Percentiles rank a stretch among this genome's conserved stretches.
Evolutionary conservation across 768 basidiomycete genomes (phyloP).

Genomic region (Asterophora lycoperdoides): DNA sequence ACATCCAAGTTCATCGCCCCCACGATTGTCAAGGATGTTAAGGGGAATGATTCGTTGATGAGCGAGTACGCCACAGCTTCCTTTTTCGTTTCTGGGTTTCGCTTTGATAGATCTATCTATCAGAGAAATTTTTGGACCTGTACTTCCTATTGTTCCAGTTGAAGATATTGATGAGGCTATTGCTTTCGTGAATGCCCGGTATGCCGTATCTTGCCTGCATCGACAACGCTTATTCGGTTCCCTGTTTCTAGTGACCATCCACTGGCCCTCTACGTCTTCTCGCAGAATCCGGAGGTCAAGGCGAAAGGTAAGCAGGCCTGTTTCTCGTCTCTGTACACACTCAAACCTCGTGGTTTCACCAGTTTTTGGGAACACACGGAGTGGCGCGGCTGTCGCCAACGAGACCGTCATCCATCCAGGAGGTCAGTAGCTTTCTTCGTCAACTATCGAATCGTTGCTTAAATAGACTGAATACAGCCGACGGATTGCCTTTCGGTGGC

Average conservation of each 20-base stretch:
- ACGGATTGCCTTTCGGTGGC: conserved; percentile 26
- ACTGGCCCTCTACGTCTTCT: conserved; percentile 75
- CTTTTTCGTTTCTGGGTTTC: not conserved
- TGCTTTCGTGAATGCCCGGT: conserved; percentile 60
- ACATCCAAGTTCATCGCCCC: conserved; percentile 63
- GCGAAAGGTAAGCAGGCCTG: conserved; percentile 44
- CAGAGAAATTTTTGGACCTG: conserved; percentile 83
- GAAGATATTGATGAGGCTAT: conserved; percentile 70
- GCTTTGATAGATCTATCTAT: not conserved
- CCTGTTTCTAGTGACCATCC: conserved; percentile 55
- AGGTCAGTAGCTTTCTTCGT: conserved; percentile 33
- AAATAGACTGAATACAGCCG: conserved; percentile 10
- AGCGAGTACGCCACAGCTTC: conserved; percentile 47
- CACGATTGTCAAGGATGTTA: conserved; percentile 64
- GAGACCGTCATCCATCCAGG: conserved; percentile 61
- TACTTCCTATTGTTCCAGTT: conserved; percentile 72
- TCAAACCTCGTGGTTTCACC: not conserved
- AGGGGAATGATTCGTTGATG: conserved; percentile 67
- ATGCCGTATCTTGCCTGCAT: conserved; percentile 11
- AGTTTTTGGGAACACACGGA: conserved; percentile 70
- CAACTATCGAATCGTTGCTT: not conserved
- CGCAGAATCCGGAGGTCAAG: conserved; percentile 54
- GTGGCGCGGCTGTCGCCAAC: conserved; percentile 67
- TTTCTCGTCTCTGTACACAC: not conserved
- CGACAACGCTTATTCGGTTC: not conserved